Conservation (phyloP, 306 rosid species). For the Hippophae tibetana region DNA sequence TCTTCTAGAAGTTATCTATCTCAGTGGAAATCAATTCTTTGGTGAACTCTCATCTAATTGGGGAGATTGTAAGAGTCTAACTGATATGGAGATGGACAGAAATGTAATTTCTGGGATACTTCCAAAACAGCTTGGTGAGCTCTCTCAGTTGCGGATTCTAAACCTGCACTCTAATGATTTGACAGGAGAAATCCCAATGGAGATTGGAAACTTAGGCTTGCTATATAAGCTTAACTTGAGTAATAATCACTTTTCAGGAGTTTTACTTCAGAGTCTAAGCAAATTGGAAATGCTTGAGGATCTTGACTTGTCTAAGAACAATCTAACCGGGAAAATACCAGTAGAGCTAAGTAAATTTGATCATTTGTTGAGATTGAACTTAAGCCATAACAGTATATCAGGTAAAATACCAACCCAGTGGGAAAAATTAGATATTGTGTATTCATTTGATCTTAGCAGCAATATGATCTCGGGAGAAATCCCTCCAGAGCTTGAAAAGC, state of each 20-base stretch:
- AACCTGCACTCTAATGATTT: conserved; percentile 34
- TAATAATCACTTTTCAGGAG: conserved; percentile 39
- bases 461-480: conserved; percentile 42
- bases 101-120: conserved; percentile 52
- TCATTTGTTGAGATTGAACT: conserved; percentile 29
- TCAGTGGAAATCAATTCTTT: conserved; percentile 30
- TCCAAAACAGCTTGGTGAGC: conserved; percentile 35
- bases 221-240: conserved; percentile 37
- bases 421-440: conserved; percentile 38
- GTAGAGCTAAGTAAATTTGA: conserved; percentile 17
- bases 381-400: conserved; percentile 41
- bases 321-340: conserved; percentile 39
- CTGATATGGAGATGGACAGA: conserved; percentile 28
- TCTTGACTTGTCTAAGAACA: conserved; percentile 50
- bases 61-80: conserved; percentile 40
- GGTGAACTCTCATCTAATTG: conserved; percentile 48
- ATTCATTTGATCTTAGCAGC: conserved; percentile 48
- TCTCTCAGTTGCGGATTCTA: conserved; percentile 26
- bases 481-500: conserved; percentile 41
- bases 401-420: conserved; percentile 42
- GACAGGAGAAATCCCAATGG: conserved; percentile 38
- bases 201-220: conserved; percentile 31
- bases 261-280: conserved; percentile 22
- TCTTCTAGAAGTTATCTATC: conserved; percentile 9
- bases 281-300: conserved; percentile 14